Conservation (phyloP, 345 rosid species). For the Syzygium jambos region DNA sequence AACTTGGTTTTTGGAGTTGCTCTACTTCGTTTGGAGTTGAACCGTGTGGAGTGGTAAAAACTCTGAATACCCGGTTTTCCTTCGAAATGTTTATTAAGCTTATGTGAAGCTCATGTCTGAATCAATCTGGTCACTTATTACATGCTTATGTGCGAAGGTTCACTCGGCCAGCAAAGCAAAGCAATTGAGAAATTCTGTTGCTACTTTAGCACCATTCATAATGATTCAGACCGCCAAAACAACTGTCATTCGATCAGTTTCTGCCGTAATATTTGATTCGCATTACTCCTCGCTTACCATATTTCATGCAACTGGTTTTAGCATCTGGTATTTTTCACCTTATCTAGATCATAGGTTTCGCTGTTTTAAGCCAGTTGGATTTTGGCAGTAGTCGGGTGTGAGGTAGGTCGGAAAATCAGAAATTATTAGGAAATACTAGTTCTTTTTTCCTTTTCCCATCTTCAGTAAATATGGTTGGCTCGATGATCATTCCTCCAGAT, state of each 20-base stretch:
- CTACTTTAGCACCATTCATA: background rate
- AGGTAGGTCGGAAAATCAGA: background rate
- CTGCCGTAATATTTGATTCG: background rate
- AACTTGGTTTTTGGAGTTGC: background rate
- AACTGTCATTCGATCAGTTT: background rate
- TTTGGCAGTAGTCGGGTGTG: background rate
- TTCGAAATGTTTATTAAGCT: background rate
- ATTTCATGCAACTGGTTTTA: background rate
- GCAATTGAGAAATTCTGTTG: background rate
- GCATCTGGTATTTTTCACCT: background rate
- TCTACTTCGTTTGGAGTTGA: background rate
- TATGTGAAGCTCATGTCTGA: background rate
- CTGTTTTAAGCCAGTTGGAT: background rate
- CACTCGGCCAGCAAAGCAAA: background rate
- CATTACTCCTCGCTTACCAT: background rate
- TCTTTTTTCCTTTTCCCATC: background rate
- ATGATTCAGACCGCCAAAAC: background rate
- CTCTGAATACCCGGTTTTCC: background rate
- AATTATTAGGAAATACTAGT: background rate
- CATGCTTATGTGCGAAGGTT: background rate
- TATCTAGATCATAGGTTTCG: background rate
- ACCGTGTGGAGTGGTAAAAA: background rate
- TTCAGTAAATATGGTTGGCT: background rate
- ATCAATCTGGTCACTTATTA: background rate
- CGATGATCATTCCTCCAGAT: background rate